Base-by-base conservation (phyloP, 495 filamentous ascomycete genomes). In the Cairneyella variabilis region DNA sequence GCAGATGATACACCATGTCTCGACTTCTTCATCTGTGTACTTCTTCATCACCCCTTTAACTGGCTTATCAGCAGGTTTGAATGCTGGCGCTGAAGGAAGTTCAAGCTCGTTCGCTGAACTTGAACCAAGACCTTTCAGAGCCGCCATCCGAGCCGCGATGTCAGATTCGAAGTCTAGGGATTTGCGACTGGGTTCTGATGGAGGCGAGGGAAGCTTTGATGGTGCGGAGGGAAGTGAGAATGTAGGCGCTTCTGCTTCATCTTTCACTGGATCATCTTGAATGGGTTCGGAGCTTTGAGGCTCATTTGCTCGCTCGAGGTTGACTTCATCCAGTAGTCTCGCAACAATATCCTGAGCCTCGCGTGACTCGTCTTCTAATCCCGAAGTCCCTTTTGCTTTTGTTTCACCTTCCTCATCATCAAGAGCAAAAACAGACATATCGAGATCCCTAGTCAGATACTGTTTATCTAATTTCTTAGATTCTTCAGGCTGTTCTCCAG, bases 1-100 rank as follows among this genome's bases (percentile, higher is more conserved):
- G 59, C 85, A 89, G 40, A 88, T 86, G 12, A 77, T 72, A 62
- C 85, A 89, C 84, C 85, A 88, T 20, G 69, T 79, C 41, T 79
- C 79, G 50, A 83, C 74, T 55, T 88, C 83, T 17, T 80, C 82
- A 60, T 85, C 80, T 1, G 76, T 77, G 64, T 71, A 80, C 47
- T 48, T 56, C 47, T 65, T 66, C 41, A 60, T 68, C 12, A 55
- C 25, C 17, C 45, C 42, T 18, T 65, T 60, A 0, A 64, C 60
- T 18, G 74, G 61, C 28, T 71, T 67, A 34, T 70, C 68, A 0
- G 67, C 43, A 0, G 77, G 78, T 14, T 60, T 59, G 57, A 77
- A 79, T 9, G 77, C 77, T 2, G 82, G 82, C 1, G 70, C 79
- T 0, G 74, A 69, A 23, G 82, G 82, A 2, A 84, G 69, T 9